Conservation (phyloP, 2,329 filamentous ascomycete species). For the Clonostachys sp. region DNA sequence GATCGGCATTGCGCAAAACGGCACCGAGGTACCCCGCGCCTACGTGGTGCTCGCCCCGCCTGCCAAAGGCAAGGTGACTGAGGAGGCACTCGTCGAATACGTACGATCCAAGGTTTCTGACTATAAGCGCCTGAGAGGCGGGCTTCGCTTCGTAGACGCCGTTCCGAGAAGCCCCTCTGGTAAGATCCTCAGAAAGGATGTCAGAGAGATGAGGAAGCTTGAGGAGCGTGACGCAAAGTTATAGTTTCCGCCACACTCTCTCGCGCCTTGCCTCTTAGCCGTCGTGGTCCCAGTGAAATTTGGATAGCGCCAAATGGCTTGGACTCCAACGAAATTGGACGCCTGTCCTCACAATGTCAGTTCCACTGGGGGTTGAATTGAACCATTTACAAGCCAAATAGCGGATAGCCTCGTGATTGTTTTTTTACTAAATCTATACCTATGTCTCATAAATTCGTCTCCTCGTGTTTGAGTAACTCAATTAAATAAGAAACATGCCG, state of each 20-base stretch:
- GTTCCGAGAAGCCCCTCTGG: conserved; percentile 63
- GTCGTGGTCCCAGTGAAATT: too few relatives aligned
- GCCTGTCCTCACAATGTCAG: too few relatives aligned
- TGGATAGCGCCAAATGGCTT: too few relatives aligned
- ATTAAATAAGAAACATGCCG: too few relatives aligned
- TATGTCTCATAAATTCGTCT: too few relatives aligned
- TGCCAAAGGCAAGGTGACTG: conserved; percentile 13
- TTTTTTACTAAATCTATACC: too few relatives aligned
- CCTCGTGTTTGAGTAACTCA: too few relatives aligned
- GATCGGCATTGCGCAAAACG: conserved; percentile 45
- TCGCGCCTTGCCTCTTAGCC: neutral
- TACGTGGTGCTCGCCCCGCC: conserved; percentile 20
- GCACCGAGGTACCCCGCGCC: conserved; percentile 42
- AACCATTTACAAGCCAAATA: too few relatives aligned
- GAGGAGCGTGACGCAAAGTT: conserved; percentile 18
- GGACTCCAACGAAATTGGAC: too few relatives aligned
- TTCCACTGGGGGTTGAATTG: too few relatives aligned
- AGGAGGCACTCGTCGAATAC: conserved; percentile 14
- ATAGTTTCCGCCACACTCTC: conserved; percentile 5
- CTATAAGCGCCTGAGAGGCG: conserved; percentile 65
- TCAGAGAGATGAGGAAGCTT: conserved; percentile 21
- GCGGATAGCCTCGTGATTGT: too few relatives aligned
- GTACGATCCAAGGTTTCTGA: conserved; percentile 28
- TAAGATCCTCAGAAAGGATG: conserved; percentile 37
- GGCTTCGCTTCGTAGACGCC: conserved; percentile 57